Evolutionary conservation across 1,284 basidiomycete genomes (phyloP).

Genomic region (Salmacisia buchloeana): DNA sequence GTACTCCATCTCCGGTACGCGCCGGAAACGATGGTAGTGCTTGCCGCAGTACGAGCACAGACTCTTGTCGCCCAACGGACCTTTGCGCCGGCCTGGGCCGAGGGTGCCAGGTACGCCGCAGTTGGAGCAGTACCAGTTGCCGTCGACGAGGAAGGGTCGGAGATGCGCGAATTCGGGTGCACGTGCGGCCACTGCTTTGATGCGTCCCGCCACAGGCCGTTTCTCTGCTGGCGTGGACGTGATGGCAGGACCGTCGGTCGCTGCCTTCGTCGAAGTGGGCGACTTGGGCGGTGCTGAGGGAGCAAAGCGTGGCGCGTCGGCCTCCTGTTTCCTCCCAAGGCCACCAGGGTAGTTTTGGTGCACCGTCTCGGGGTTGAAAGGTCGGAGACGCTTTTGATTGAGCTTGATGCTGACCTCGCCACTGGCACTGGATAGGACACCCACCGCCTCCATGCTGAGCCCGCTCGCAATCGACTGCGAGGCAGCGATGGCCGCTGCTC

Average conservation of each 20-base stretch:
- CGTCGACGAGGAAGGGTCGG: conserved; percentile 45
- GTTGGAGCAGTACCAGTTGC: conserved; percentile 48
- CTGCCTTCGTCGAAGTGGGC: not conserved
- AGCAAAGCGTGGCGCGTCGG: conserved; percentile 30
- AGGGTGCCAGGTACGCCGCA: conserved; percentile 45
- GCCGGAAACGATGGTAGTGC: conserved; percentile 52
- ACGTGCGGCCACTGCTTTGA: not conserved
- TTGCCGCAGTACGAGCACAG: conserved; percentile 85
- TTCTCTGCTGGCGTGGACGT: not conserved
- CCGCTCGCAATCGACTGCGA: conserved; percentile 1
- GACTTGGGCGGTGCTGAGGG: conserved; percentile 12
- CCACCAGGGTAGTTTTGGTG: conserved; percentile 36
- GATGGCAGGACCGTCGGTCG: too few species aligned
- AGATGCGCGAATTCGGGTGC: not conserved
- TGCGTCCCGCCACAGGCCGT: not conserved
- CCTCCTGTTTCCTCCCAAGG: conserved; percentile 32
- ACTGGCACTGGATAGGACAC: not conserved
- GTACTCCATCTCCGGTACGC: conserved; percentile 37
- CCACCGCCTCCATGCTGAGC: not conserved
- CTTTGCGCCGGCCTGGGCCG: conserved; percentile 57
- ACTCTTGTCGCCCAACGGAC: conserved; percentile 79
- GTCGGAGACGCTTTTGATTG: conserved; percentile 1
- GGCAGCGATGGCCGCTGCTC: conserved; percentile 4
- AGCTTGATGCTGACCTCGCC: conserved; percentile 4
- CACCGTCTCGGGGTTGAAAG: not conserved